Evolutionary conservation across 1,139 yeast species (phyloP).

Genomic region (Suhomyces bokatorum): DNA sequence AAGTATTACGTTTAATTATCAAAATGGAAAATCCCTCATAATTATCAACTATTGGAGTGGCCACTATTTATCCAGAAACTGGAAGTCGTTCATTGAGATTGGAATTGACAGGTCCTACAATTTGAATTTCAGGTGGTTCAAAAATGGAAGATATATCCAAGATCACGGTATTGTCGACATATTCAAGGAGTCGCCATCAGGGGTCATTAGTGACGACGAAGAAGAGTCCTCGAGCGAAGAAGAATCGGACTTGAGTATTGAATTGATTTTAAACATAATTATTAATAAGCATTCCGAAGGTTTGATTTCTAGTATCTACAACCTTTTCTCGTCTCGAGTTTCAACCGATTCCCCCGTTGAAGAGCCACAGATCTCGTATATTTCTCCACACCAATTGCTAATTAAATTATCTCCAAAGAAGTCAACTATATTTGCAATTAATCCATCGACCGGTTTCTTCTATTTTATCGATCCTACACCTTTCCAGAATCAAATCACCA

Average conservation of each 20-base stretch:
- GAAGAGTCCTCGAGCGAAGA: slow-evolving; percentile 17
- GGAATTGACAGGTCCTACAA: slow-evolving; percentile 58
- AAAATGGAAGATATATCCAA: slow-evolving; percentile 47
- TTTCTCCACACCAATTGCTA: slow-evolving; percentile 40
- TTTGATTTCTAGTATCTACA: slow-evolving; percentile 28
- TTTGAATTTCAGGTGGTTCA: slow-evolving; percentile 66
- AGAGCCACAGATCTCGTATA: slow-evolving; percentile 16
- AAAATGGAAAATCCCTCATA: slow-evolving; percentile 61
- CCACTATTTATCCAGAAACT: slow-evolving; percentile 36
- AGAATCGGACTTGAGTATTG: slow-evolving; percentile 37
- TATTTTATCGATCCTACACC: slow-evolving; percentile 48
- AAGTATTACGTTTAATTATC: slow-evolving; percentile 64
- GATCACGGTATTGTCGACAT: slow-evolving; percentile 23
- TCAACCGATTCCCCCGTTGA: neutral
- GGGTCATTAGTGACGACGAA: slow-evolving; percentile 2
- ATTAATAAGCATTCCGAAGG: slow-evolving; percentile 42
- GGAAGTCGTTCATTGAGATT: slow-evolving; percentile 59
- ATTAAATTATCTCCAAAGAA: slow-evolving; percentile 38
- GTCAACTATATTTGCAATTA: slow-evolving; percentile 41
- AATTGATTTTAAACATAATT: slow-evolving; percentile 34
- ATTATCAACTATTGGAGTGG: slow-evolving; percentile 71
- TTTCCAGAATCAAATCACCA: slow-evolving; percentile 35
- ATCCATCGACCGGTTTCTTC: slow-evolving; percentile 47
- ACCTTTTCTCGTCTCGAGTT: slow-evolving; percentile 8
- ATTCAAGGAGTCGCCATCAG: slow-evolving; percentile 8